A percentile compares a stretch with the other conserved stretches of the same genome.
Evolutionary conservation across 2,329 filamentous ascomycete species (phyloP).

Genomic region (Phialophora chinensis): DNA sequence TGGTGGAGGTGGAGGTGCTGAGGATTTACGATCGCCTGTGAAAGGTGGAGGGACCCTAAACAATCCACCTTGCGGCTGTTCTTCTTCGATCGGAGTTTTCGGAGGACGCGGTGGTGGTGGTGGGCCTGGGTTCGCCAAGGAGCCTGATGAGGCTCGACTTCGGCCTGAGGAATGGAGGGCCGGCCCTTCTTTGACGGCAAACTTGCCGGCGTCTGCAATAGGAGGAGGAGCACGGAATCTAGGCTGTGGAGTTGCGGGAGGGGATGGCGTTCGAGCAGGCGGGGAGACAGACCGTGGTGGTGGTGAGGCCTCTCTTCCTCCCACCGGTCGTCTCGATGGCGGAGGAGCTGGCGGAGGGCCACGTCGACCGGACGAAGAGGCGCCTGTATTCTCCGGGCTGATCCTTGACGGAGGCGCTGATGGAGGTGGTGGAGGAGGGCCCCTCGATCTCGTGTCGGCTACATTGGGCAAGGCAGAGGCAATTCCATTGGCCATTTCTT

Average conservation of each 20-base stretch:
- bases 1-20: slow-evolving; percentile 74
- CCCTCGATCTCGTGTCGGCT: slow-evolving; percentile 47
- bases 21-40: slow-evolving; percentile 65
- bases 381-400: slow-evolving; percentile 68
- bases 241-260: slow-evolving; percentile 66
- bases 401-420: slow-evolving; percentile 60
- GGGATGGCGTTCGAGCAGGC: slow-evolving; percentile 73
- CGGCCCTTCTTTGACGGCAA: slow-evolving; percentile 63
- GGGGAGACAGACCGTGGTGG: slow-evolving; percentile 55
- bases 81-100: slow-evolving; percentile 73
- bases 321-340: slow-evolving; percentile 55
- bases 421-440: slow-evolving; percentile 64
- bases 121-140: slow-evolving; percentile 62
- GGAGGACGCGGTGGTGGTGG: slow-evolving; percentile 72
- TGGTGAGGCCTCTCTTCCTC: slow-evolving; percentile 52
- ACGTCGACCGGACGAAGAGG: slow-evolving; percentile 53
- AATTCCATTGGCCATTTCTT: slow-evolving; percentile 48
- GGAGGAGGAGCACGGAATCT: slow-evolving; percentile 86
- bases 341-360: slow-evolving; percentile 67
- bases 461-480: slow-evolving; percentile 46
- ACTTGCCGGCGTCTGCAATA: slow-evolving; percentile 87
- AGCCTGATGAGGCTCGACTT: slow-evolving; percentile 56
- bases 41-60: slow-evolving; percentile 85
- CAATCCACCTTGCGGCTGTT: slow-evolving; percentile 57
- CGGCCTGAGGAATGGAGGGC: slow-evolving; percentile 54